These are phyloP conservation scores for Botrytis sinoallii DNA, from an alignment of 2,329 filamentous ascomycete species.

Conservation along the genomic window DNA sequence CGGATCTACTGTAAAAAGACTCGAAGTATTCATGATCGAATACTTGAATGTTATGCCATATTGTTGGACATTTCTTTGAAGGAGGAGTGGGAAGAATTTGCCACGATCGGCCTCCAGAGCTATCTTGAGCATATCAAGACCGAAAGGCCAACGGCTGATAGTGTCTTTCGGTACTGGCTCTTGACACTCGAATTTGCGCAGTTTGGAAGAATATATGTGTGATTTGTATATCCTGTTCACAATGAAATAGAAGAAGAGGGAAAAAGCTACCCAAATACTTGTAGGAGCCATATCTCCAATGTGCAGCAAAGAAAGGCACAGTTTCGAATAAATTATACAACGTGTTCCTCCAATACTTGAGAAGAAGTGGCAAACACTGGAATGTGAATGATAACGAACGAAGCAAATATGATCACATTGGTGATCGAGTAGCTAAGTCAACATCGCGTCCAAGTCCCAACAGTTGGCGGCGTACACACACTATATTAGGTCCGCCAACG, in stretches of 20 bases:
- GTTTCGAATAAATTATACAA: background rate
- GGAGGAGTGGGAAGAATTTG: background rate
- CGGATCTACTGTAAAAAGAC: constrained; percentile 38
- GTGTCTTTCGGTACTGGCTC: background rate
- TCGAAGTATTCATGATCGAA: background rate
- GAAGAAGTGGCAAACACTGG: background rate
- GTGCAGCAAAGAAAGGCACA: background rate
- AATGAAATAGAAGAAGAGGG: background rate
- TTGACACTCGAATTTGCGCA: background rate
- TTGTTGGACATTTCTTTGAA: background rate
- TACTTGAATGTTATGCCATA: background rate
- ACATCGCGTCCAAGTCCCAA: background rate
- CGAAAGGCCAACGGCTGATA: background rate
- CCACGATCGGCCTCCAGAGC: background rate
- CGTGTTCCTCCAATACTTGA: background rate
- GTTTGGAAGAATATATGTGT: background rate
- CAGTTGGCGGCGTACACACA: background rate
- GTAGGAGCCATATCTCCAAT: background rate
- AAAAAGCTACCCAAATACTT: background rate
- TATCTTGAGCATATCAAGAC: background rate
- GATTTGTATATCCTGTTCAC: background rate
- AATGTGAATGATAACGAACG: background rate
- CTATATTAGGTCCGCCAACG: background rate
- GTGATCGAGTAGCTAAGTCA: background rate
- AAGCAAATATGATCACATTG: background rate